Evolutionary conservation across 768 basidiomycete species (phyloP).

Genomic region (Boletus subcaerulescens): DNA sequence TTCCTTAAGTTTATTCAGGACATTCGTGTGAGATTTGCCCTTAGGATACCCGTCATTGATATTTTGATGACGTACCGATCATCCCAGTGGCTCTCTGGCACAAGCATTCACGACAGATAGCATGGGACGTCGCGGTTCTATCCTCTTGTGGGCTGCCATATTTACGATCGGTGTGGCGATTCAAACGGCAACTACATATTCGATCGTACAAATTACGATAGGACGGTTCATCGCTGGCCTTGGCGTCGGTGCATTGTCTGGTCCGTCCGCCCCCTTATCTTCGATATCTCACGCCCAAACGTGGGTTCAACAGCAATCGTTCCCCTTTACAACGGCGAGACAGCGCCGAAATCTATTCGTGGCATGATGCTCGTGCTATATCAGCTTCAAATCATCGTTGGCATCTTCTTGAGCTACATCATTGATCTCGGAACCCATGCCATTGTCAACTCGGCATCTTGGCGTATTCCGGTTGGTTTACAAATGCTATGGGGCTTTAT

Average conservation of each 20-base stretch:
- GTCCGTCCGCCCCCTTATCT: not conserved
- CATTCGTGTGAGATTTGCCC: constrained; percentile 7
- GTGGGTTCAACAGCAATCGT: constrained; percentile 44
- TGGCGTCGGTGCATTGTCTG: constrained; percentile 15
- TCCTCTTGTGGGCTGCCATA: constrained; percentile 13
- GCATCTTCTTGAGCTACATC: constrained; percentile 68
- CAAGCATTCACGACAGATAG: constrained; percentile 42
- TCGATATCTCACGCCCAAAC: not conserved
- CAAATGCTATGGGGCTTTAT: constrained; percentile 13
- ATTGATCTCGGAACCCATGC: constrained; percentile 40
- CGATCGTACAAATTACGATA: constrained; percentile 10
- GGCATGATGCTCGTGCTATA: constrained; percentile 72
- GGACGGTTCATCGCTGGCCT: constrained; percentile 15
- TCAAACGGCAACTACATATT: constrained; percentile 14
- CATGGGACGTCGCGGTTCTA: constrained; percentile 14
- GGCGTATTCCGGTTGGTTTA: constrained; percentile 14
- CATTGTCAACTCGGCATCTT: constrained; percentile 12
- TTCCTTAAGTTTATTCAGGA: not conserved
- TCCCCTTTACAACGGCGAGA: constrained; percentile 75
- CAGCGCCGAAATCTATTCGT: constrained; percentile 69
- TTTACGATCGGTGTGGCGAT: constrained; percentile 13
- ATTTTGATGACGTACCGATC: not conserved
- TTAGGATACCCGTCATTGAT: not conserved
- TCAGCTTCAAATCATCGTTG: constrained; percentile 71
- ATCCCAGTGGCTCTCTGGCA: constrained; percentile 52